phyloP scores from a whole-genome alignment of 2,329 filamentous ascomycete genomes.

The Calonectria pseudoreteaudii region DNA sequence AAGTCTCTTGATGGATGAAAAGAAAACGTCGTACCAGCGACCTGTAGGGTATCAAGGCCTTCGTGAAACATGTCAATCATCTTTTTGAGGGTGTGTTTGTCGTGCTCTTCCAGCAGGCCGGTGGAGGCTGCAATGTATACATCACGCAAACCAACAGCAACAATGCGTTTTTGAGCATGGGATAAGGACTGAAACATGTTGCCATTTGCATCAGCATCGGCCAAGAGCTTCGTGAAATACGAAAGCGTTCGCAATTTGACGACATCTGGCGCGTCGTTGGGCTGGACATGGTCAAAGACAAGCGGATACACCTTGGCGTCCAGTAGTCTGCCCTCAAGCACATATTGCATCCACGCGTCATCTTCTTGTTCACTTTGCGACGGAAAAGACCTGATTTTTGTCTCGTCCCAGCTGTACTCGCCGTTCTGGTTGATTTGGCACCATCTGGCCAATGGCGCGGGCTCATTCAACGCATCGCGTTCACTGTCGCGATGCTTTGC shows the following conservation, averaged over 20 bases:
- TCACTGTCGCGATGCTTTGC: not conserved
- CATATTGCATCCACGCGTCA: not conserved
- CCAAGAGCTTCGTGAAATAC: not conserved
- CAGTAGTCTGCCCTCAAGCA: not conserved
- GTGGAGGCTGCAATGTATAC: not conserved
- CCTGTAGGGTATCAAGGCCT: not conserved
- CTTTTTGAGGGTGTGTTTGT: not conserved
- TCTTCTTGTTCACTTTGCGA: not conserved
- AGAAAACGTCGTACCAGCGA: not conserved
- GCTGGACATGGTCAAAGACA: not conserved
- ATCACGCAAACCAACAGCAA: slow-evolving; percentile 16
- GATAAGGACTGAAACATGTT: not conserved
- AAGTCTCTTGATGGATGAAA: slow-evolving; percentile 1
- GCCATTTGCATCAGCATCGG: not conserved
- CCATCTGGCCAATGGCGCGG: not conserved
- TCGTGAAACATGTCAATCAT: not conserved
- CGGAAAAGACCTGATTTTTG: not conserved
- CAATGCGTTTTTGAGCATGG: not conserved
- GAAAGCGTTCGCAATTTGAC: not conserved
- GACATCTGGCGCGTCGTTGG: not conserved
- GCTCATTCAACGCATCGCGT: not conserved
- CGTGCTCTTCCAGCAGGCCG: not conserved
- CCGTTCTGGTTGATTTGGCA: not conserved
- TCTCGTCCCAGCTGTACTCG: not conserved
- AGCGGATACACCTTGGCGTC: slow-evolving; percentile 12